Conservation (phyloP, 495 filamentous ascomycete genomes). For the Margaritispora aquatica region DNA sequence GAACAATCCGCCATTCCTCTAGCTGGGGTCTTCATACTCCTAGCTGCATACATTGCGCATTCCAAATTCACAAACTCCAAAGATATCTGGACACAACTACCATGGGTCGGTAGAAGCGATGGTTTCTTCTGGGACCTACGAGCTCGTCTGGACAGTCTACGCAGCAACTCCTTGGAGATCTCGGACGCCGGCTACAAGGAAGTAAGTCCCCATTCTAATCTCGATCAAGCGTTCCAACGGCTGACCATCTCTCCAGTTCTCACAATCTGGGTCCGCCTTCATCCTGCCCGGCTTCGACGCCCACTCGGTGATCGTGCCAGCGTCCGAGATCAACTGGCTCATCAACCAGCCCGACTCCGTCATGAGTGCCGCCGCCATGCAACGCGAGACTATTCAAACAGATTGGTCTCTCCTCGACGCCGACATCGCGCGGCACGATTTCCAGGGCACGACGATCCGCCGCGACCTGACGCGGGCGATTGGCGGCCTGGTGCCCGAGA, state of each 20-base stretch:
- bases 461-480: constrained; percentile 34
- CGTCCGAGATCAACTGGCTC: constrained; percentile 33
- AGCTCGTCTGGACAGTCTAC: constrained; percentile 4
- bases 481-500: constrained; percentile 31
- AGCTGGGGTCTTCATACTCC: constrained; percentile 2
- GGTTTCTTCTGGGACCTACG: constrained; percentile 3
- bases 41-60: constrained; percentile 3
- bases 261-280: not conserved
- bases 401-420: constrained; percentile 33
- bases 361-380: constrained; percentile 30
- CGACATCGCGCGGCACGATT: constrained; percentile 25
- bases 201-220: not conserved
- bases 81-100: constrained; percentile 1
- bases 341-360: constrained; percentile 38
- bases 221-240: not conserved
- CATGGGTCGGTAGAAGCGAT: constrained; percentile 10
- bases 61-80: not conserved
- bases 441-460: constrained; percentile 30
- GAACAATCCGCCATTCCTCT: not conserved
- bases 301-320: constrained; percentile 32
- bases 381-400: constrained; percentile 29
- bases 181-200: constrained; percentile 9
- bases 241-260: constrained; percentile 5
- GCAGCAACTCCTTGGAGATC: not conserved
- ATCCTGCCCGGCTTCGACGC: constrained; percentile 6